These are phyloP conservation scores for Takashimella tepidaria DNA, from an alignment of 1,284 basidiomycete genomes.

Conservation along the genomic window DNA sequence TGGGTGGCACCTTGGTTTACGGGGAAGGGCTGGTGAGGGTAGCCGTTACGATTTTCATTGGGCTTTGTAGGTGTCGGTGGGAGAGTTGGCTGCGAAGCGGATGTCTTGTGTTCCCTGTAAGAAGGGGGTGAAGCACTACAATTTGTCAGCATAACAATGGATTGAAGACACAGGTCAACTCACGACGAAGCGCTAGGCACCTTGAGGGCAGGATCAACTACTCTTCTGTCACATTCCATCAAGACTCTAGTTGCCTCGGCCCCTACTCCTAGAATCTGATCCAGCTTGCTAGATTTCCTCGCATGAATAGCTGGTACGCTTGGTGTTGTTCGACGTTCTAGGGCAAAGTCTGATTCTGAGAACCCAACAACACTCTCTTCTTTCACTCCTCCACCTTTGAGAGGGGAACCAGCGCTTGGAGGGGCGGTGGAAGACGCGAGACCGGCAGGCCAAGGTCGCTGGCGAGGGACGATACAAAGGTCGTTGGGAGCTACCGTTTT, in stretches of 20 bases:
- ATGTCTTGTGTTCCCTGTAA: constrained; percentile 9
- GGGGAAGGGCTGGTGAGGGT: background rate
- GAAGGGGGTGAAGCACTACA: constrained; percentile 13
- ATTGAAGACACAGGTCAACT: background rate
- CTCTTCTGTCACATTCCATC: constrained; percentile 21
- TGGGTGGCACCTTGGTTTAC: background rate
- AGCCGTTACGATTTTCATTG: background rate
- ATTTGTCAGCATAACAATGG: background rate
- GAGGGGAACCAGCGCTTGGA: constrained; percentile 13
- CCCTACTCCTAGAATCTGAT: constrained; percentile 25
- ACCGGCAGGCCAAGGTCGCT: background rate
- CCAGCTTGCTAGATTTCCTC: constrained; percentile 18
- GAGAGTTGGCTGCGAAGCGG: constrained; percentile 12
- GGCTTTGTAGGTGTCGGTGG: constrained; percentile 5
- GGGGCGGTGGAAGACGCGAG: background rate
- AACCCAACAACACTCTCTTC: constrained; percentile 6
- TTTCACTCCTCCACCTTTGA: constrained; percentile 8
- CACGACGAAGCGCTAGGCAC: background rate
- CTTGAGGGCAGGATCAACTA: constrained; percentile 10
- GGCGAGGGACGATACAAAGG: constrained; percentile 13
- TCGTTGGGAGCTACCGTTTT: constrained; percentile 10
- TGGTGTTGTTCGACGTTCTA: background rate
- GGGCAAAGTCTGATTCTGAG: background rate
- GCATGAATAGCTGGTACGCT: background rate
- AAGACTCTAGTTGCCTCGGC: constrained; percentile 20